Conservation (phyloP, 2,329 filamentous ascomycete genomes). For the Aspergillus novoparasiticus region DNA sequence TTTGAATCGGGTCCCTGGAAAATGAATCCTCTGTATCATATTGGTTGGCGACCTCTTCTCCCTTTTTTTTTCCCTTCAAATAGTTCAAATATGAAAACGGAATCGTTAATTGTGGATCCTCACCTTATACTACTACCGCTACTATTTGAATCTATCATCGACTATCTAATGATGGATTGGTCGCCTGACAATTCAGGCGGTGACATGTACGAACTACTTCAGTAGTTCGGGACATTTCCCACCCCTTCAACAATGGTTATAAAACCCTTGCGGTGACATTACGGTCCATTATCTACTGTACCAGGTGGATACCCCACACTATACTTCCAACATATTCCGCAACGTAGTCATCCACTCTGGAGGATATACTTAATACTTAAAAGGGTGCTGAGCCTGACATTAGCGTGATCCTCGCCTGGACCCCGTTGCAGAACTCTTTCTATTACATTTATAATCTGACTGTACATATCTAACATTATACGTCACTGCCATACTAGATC, state of each 20-base stretch:
- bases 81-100: not conserved
- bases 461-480: not conserved
- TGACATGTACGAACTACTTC: not conserved
- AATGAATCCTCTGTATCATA: not conserved
- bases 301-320: not conserved
- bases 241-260: not conserved
- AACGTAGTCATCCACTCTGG: not conserved
- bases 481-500: not conserved
- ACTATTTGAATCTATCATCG: not conserved
- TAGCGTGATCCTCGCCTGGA: not conserved
- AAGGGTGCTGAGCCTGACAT: not conserved
- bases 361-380: not conserved
- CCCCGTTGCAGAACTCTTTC: not conserved
- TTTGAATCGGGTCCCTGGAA: not conserved
- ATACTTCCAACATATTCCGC: not conserved
- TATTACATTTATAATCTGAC: not conserved
- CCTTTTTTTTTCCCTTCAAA: not conserved
- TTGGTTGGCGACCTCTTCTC: not conserved
- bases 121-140: not conserved
- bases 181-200: not conserved
- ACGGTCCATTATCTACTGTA: not conserved
- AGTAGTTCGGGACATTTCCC: not conserved
- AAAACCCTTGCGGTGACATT: not conserved
- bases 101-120: not conserved
- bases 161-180: not conserved